Evolutionary conservation across 176 grass and related monocot genomes (phyloP), one percentile per base, ranked within the genome.

Genomic region (Pharus latifolius): DNA sequence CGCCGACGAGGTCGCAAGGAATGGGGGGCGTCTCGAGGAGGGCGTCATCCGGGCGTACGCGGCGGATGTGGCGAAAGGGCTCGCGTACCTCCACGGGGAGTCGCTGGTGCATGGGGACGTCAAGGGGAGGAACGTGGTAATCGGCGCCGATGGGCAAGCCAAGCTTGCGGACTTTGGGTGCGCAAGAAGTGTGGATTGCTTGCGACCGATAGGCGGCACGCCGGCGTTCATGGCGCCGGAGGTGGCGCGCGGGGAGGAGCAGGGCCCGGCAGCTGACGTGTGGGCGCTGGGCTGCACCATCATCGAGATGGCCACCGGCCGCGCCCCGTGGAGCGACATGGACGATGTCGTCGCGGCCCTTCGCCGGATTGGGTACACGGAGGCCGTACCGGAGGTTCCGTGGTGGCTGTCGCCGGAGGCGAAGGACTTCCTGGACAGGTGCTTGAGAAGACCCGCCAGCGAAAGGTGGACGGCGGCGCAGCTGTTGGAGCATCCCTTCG

Each of bases 181-280:
- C 77, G 83, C 89, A 27, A 15, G 70, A 70, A 29, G 15, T 5
- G 35, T 10, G 1, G 71, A 17, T 0, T 35, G 56, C 8, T 31
- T 7, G 34, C 45, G 47, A 14, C 42, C 83, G 32, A 41, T 92
- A 38, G 74, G 87, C 2, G 94, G 94, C 16, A 98, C 89, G 3
- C 89, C 87, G 69, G 77, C 91, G 76, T 98, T 93, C 81, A 93
- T 98, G 94, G 86, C 94, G 13, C 94, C 94, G 3, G 94, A 98
- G 80, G 94, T 90, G 26, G 89, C 66, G 7, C 81, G 94, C 43
- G 89, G 89, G 29, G 89, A 98, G 56, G 89, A 83, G 80, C 86
- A 90, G 70, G 78, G 89, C 0, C 77, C 67, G 4, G 60, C 73
- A 3, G 92, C 88, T 63, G 89, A 97, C 46, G 79, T 97, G 7